A percentile compares a stretch with the other conserved stretches of the same genome.
phyloP scores from a whole-genome alignment of 352 stramenopile species.

The Bremia lactucae region DNA sequence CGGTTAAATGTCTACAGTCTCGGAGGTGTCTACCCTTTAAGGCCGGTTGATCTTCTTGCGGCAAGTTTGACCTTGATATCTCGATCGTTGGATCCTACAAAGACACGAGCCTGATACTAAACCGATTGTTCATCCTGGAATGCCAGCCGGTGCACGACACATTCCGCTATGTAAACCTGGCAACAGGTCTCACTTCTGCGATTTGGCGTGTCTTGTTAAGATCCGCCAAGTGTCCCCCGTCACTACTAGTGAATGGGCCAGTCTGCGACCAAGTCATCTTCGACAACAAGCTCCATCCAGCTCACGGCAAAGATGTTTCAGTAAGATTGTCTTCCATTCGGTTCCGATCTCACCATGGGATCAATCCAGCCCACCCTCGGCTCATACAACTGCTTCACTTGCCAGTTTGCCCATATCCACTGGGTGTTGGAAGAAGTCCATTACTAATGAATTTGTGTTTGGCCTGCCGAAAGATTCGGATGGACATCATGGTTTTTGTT shows the following conservation, averaged over 20 bases:
- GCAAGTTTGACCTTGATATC: neutral
- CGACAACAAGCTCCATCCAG: neutral
- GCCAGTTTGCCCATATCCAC: too few species aligned
- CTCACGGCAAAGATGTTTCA: neutral
- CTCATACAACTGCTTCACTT: too few species aligned
- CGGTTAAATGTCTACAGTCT: neutral
- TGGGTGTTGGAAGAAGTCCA: too few species aligned
- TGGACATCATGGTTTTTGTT: too few species aligned
- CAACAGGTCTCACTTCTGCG: neutral
- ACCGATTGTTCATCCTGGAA: neutral
- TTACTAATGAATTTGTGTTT: too few species aligned
- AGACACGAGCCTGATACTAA: neutral
- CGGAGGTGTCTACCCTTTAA: too few species aligned
- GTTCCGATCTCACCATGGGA: too few species aligned
- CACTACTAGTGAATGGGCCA: neutral
- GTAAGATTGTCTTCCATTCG: too few species aligned
- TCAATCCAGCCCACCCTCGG: too few species aligned
- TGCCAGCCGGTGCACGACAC: neutral
- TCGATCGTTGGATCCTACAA: neutral
- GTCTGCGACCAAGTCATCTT: neutral
- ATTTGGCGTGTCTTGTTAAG: neutral
- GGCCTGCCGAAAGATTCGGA: too few species aligned
- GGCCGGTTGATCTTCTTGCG: neutral
- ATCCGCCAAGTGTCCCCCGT: neutral
- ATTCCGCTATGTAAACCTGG: neutral